Conservation (phyloP, 371 early-diverging fungal genomes). For the Mucor sp. region DNA sequence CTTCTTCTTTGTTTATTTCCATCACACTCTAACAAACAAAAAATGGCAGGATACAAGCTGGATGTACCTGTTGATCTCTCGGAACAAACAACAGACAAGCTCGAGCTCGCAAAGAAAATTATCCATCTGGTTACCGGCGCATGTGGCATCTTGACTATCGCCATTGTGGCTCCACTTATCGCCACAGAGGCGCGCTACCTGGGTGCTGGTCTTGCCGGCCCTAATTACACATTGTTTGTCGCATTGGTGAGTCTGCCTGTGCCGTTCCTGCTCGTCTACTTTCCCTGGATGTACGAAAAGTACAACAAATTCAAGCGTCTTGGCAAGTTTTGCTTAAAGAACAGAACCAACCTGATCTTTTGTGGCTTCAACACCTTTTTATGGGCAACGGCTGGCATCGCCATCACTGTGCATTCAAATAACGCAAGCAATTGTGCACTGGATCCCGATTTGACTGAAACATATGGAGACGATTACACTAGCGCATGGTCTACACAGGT, state of each 20-base stretch:
- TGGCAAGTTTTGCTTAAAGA: slow-evolving; percentile 38
- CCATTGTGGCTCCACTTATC: slow-evolving; percentile 31
- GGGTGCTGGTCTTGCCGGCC: slow-evolving; percentile 27
- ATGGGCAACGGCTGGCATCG: slow-evolving; percentile 40
- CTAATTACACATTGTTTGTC: slow-evolving; percentile 32
- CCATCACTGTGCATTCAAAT: slow-evolving; percentile 32
- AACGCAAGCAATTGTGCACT: slow-evolving; percentile 22
- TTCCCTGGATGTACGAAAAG: slow-evolving; percentile 37
- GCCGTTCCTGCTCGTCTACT: slow-evolving; percentile 28
- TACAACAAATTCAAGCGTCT: slow-evolving; percentile 33
- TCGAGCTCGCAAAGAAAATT: slow-evolving; percentile 23
- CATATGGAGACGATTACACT: slow-evolving; percentile 24
- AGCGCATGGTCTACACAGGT: slow-evolving; percentile 35
- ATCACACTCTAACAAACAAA: too few species aligned
- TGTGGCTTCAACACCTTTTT: slow-evolving; percentile 24
- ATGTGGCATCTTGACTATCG: slow-evolving; percentile 19
- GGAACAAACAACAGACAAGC: slow-evolving; percentile 18
- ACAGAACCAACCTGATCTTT: slow-evolving; percentile 33
- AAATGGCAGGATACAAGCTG: slow-evolving; percentile 24
- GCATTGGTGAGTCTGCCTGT: slow-evolving; percentile 19
- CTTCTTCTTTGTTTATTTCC: not conserved
- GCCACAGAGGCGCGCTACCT: slow-evolving; percentile 28
- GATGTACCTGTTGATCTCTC: slow-evolving; percentile 27
- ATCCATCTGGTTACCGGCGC: slow-evolving; percentile 18
- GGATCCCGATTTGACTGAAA: slow-evolving; percentile 13